Base-by-base conservation (phyloP, 163 green algal genomes). In the Scenedesmus sp. region DNA sequence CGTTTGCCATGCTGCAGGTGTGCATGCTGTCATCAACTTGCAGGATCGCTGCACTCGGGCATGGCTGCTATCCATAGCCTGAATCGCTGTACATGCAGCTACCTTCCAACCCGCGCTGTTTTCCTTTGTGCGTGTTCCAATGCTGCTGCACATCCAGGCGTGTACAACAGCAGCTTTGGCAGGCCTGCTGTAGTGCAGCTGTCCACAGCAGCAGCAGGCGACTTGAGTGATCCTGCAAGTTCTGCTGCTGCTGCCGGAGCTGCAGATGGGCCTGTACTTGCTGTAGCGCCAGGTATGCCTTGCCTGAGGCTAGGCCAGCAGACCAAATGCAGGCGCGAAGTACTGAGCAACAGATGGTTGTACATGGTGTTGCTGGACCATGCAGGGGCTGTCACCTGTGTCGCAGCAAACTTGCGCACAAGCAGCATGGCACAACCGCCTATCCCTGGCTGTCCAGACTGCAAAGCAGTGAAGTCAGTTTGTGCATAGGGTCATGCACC, bases 81-180 rank as follows among this genome's bases (percentile, higher is more conserved):
- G n/a, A n/a, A n/a, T n/a, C n/a, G n/a, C n/a, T n/a, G n/a, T n/a
- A n/a, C n/a, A n/a, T n/a, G n/a, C n/a, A n/a, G n/a, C 49, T 56
- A 20, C 1, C 49, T 2, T 56, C 49, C 15, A 2, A 56, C 13
- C 49, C 13, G 49, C 49, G 49, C 49, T 12, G 13, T 56, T 12
- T 56, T 20, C 49, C 13, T 3, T 56, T 56, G 49, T 56, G 49
- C 15, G 15, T 56, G 49, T 12, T 13, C 15, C 1, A 20, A 20
- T 56, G 13, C 49, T 56, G 49, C 1, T 56, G 49, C 49, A 56
- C 1, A 56, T 56, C 13, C 80, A 65, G 80, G 80, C 15, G 24
- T 30, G 3, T 68, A 85, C 44, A 68, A 85, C 42, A 44, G 80
- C 80, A 85, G 80, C 40, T 40, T 70, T 70, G 80, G 80, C 20